Percentiles rank a stretch among this genome's conserved stretches.
phyloP scores from a whole-genome alignment of 148 eudicot genomes.

The Spergularia marina region DNA sequence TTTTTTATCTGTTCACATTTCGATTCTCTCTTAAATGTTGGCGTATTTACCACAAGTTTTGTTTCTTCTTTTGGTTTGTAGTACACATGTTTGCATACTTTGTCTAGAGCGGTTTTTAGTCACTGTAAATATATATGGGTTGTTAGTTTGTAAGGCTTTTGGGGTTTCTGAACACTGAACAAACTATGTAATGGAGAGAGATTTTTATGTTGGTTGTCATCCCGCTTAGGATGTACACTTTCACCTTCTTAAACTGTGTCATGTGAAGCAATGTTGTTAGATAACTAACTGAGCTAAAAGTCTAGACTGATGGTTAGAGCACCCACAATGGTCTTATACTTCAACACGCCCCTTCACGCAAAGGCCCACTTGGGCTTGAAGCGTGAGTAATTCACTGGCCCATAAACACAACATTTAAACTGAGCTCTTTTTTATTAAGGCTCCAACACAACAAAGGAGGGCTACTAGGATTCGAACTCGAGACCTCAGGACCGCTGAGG shows the following conservation, averaged over 20 bases:
- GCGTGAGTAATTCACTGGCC: no score
- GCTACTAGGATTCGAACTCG: no score
- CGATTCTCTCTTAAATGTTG: conserved; percentile 33
- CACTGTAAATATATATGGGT: conserved; percentile 39
- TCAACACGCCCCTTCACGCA: no score
- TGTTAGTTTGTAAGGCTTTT: conserved; percentile 37
- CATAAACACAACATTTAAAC: no score
- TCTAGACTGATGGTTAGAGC: no score
- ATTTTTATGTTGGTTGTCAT: conserved; percentile 9
- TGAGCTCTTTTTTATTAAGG: no score
- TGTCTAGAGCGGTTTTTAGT: conserved; percentile 18
- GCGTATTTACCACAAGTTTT: conserved; percentile 24
- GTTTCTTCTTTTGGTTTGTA: conserved; percentile 10
- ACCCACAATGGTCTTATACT: no score
- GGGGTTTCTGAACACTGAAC: conserved; percentile 22
- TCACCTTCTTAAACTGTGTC: background rate
- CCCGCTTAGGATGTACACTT: background rate
- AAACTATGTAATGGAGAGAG: conserved; percentile 30
- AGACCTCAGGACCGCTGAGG: no score
- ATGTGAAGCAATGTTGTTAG: background rate
- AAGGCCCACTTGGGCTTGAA: no score
- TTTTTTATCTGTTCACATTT: conserved; percentile 14
- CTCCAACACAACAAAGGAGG: no score
- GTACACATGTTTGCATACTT: conserved; percentile 31
- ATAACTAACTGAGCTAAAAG: no score